A percentile compares a stretch with the other conserved stretches of the same genome.
Evolutionary conservation across 75 land plant genomes (phyloP).

Genomic region (Ceratopteris richardii): DNA sequence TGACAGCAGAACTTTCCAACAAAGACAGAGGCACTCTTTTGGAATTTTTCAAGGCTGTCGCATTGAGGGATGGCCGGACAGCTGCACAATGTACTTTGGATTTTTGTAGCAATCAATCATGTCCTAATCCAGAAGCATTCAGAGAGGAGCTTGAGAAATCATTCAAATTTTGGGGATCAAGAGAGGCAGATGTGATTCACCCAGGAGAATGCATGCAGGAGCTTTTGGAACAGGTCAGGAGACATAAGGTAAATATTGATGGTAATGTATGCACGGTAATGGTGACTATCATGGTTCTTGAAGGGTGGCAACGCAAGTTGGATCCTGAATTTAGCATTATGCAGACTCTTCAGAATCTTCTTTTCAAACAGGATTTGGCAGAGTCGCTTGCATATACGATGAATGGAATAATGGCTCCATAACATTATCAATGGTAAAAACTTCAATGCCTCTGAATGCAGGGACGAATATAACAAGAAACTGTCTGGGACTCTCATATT

Average conservation of each 20-base stretch:
- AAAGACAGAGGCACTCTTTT: constrained; percentile 48
- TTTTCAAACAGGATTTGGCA: constrained; percentile 52
- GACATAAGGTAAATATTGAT: constrained; percentile 70
- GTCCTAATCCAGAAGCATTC: constrained; percentile 72
- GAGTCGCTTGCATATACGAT: constrained; percentile 47
- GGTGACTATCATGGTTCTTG: constrained; percentile 81
- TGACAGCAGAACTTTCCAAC: constrained; percentile 85
- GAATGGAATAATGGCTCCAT: constrained; percentile 58
- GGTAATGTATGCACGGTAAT: constrained; percentile 87
- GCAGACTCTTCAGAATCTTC: constrained; percentile 46
- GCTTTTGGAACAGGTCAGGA: constrained; percentile 68
- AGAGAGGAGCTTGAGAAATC: constrained; percentile 52
- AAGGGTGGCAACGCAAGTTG: constrained; percentile 79
- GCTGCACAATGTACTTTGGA: constrained; percentile 73
- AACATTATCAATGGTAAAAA: too few relatives aligned
- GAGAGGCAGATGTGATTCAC: constrained; percentile 48
- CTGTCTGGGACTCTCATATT: too few relatives aligned
- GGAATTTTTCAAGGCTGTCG: constrained; percentile 81
- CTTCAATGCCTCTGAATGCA: too few relatives aligned
- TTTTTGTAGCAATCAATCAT: constrained; percentile 59
- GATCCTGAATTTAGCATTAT: constrained; percentile 64
- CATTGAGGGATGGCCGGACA: constrained; percentile 59
- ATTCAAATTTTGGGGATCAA: constrained; percentile 54
- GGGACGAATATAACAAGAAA: too few relatives aligned
- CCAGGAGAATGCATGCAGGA: constrained; percentile 74